Conservation (phyloP, 176 grass and related monocot genomes). For the Rhipidocladum racemiflorum region DNA sequence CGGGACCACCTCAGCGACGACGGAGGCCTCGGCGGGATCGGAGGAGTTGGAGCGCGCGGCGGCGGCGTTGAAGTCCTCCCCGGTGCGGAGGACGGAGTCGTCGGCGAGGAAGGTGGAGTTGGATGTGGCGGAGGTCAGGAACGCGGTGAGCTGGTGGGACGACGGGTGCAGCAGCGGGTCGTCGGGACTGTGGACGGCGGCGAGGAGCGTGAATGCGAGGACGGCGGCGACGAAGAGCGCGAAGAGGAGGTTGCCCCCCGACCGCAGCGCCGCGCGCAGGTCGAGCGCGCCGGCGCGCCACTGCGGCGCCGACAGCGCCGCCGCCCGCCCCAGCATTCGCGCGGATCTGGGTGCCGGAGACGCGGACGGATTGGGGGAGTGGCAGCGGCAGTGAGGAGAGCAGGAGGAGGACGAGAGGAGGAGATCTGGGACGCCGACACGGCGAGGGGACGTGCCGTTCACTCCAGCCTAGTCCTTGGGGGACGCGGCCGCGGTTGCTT, state of each 20-base stretch:
- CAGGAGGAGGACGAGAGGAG: no score
- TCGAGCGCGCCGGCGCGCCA: constrained; percentile 42
- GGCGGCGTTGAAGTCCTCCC: constrained; percentile 60
- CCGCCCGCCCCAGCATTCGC: constrained; percentile 41
- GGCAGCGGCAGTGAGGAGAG: not conserved
- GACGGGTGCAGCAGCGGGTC: constrained; percentile 85
- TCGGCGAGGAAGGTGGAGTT: constrained; percentile 73
- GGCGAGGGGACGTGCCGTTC: not conserved
- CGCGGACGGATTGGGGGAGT: not conserved
- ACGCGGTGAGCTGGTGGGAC: constrained; percentile 70
- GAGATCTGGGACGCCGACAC: constrained; percentile 45
- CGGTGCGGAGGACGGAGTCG: constrained; percentile 80
- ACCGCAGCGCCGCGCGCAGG: constrained; percentile 48
- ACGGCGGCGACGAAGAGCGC: constrained; percentile 84
- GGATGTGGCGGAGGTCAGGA: constrained; percentile 81
- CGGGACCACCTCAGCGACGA: constrained; percentile 25
- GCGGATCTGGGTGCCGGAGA: constrained; percentile 33
- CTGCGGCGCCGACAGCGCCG: constrained; percentile 31
- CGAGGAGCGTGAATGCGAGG: constrained; percentile 86
- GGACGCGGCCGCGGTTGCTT: no score
- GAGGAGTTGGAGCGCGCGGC: constrained; percentile 1
- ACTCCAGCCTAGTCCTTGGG: no score
- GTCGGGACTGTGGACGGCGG: constrained; percentile 78
- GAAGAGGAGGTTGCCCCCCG: constrained; percentile 78
- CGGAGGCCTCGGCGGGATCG: not conserved